Conservation (phyloP, 1,139 yeast genomes). For the Pichia sp. region DNA sequence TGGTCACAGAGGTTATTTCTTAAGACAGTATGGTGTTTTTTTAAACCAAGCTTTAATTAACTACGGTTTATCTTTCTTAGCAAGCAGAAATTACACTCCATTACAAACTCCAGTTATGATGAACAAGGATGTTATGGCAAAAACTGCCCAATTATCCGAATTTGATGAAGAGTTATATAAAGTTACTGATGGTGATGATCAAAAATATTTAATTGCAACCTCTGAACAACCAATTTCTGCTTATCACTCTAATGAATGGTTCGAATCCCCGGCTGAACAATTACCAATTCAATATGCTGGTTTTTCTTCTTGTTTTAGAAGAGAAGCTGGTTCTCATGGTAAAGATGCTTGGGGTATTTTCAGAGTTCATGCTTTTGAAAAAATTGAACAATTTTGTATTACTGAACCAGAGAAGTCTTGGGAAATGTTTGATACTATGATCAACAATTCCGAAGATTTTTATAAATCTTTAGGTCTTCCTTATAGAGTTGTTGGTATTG, state of each 20-base stretch:
- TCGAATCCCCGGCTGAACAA: constrained; percentile 95
- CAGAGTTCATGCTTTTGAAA: constrained; percentile 97
- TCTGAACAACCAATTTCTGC: constrained; percentile 99
- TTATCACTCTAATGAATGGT: constrained; percentile 97
- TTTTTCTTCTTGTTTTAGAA: constrained; percentile 95
- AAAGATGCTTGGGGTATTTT: constrained; percentile 99
- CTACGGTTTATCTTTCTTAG: constrained; percentile 84
- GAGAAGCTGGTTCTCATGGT: constrained; percentile 99
- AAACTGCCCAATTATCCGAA: constrained; percentile 96
- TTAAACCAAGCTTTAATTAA: constrained; percentile 96
- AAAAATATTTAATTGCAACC: constrained; percentile 95
- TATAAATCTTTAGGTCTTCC: constrained; percentile 90
- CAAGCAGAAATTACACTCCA: constrained; percentile 73
- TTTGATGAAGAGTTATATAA: constrained; percentile 97
- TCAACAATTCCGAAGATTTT: constrained; percentile 82
- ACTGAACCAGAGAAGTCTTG: constrained; percentile 98
- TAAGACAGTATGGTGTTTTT: constrained; percentile 92
- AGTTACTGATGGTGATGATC: constrained; percentile 95
- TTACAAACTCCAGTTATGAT: constrained; percentile 99
- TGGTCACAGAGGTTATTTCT: constrained; percentile 98
- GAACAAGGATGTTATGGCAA: constrained; percentile 99
- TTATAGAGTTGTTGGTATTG: constrained; percentile 95
- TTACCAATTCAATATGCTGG: constrained; percentile 96
- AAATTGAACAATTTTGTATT: constrained; percentile 91
- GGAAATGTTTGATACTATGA: constrained; percentile 96